Base-by-base conservation (phyloP, 2,329 filamentous ascomycete genomes). In the Cladophialophora bantiana region DNA sequence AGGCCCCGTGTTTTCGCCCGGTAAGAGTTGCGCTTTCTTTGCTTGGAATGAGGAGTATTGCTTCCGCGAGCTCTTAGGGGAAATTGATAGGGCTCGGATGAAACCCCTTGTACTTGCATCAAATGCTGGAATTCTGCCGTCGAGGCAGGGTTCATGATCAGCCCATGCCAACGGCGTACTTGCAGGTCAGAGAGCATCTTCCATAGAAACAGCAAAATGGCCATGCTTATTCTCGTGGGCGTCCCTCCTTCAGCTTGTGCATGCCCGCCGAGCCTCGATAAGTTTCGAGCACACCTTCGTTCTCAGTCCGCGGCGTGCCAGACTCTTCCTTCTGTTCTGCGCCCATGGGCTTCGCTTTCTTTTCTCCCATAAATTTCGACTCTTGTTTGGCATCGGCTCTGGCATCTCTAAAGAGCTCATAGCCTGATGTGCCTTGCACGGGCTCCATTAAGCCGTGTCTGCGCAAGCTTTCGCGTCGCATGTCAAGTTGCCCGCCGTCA, bases 401-500 rank as follows among this genome's bases (percentile, higher is more conserved):
- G 13, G 69, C 65, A 59, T 72, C 68, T 52, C 59, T 66, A 48
- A 73, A 71, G 7, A 74, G 68, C 42, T 71, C 65, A 35, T 67
- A 38, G 32, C 67, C 67, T n/a, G 48, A 57, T 32, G 72, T 74
- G 42, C 72, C 72, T 55, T 71, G 58, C 10, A 74, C 70, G 48
- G 68, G 66, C 1, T 72, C 71, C 12, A 70, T 52, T 10, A 72
- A 60, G 31, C 72, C 72, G 60, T 73, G 72, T 54, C 69, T 63
- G 34, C 72, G 70, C 32, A 74, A 63, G 45, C 68, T 71, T 58
- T 74, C 72, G 15, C 68, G 69, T 3, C 71, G 67, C 72, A 74
- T 73, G 66, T 74, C 71, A 7, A 74, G 59, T 62, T 74, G 72
- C 13, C 72, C 72, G 18, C 72, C 72, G 57, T 74, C 72, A 7